Percentiles rank a stretch among this genome's conserved stretches.
Conservation (phyloP, 106 monocot species). For the Xerophyta viscosa region DNA sequence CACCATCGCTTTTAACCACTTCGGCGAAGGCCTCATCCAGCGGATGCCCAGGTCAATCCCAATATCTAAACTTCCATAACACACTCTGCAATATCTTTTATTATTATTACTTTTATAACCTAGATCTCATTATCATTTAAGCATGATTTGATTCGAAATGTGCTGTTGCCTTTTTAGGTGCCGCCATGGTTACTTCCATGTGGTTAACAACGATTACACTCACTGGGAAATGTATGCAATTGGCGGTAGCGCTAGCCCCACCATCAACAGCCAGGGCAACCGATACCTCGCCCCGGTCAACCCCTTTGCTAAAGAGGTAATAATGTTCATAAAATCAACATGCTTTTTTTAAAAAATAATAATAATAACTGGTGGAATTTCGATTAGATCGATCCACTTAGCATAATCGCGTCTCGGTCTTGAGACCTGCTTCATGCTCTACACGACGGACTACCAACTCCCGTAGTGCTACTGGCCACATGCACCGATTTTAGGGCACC, state of each 20-base stretch:
- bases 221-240: slow-evolving; percentile 68
- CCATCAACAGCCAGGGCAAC: slow-evolving; percentile 57
- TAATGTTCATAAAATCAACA: too few relatives aligned
- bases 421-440: too few relatives aligned
- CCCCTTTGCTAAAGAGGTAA: slow-evolving; percentile 46
- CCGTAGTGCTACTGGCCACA: too few relatives aligned
- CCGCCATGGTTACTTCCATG: slow-evolving; percentile 51
- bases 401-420: too few relatives aligned
- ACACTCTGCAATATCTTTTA: too few relatives aligned
- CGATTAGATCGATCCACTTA: too few relatives aligned
- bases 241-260: slow-evolving; percentile 43
- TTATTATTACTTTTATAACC: too few relatives aligned
- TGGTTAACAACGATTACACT: slow-evolving; percentile 57
- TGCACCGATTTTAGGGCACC: too few relatives aligned
- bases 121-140: background rate
- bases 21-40: slow-evolving; percentile 62
- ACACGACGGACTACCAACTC: too few relatives aligned
- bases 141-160: background rate
- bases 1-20: slow-evolving; percentile 63
- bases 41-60: slow-evolving; percentile 47
- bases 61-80: background rate
- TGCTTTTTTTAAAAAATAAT: too few relatives aligned
- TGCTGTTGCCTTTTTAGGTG: slow-evolving; percentile 12
- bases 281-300: slow-evolving; percentile 40
- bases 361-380: too few relatives aligned